Evolutionary conservation across 345 rosid species (phyloP).

Genomic region (Moricandia arvensis): DNA sequence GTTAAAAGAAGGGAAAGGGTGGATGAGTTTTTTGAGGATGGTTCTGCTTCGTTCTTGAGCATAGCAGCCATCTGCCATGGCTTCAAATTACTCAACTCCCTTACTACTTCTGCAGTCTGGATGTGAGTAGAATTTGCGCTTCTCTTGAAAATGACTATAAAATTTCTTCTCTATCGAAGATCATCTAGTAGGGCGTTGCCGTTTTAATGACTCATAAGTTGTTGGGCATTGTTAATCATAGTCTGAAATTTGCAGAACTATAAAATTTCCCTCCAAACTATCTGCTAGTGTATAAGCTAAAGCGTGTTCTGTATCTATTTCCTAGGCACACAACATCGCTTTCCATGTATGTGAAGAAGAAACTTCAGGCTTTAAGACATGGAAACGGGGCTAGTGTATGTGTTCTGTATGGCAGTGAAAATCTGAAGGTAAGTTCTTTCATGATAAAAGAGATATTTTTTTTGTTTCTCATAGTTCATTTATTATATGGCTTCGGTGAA

Average conservation of each 20-base stretch:
- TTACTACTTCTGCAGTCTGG: constrained; percentile 61
- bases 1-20: constrained; percentile 81
- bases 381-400: constrained; percentile 62
- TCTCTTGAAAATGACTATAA: neutral
- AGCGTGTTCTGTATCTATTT: constrained; percentile 18
- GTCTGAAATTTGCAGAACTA: constrained; percentile 5
- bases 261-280: constrained; percentile 1
- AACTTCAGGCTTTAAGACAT: constrained; percentile 63
- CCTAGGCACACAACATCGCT: constrained; percentile 77
- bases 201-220: neutral
- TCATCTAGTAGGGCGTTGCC: constrained; percentile 9
- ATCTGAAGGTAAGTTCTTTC: constrained; percentile 51
- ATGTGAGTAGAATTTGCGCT: constrained; percentile 45
- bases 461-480: neutral
- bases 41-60: constrained; percentile 81
- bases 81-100: constrained; percentile 68
- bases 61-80: constrained; percentile 83
- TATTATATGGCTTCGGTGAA: neutral
- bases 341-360: constrained; percentile 59
- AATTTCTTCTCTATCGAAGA: neutral
- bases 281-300: constrained; percentile 28
- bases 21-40: constrained; percentile 93
- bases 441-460: neutral
- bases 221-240: neutral
- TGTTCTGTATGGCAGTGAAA: constrained; percentile 54